Percentiles rank a stretch among this genome's conserved stretches.
Conservation (phyloP, 192 early-diverging fungal species). For the Thamnidium elegans region DNA sequence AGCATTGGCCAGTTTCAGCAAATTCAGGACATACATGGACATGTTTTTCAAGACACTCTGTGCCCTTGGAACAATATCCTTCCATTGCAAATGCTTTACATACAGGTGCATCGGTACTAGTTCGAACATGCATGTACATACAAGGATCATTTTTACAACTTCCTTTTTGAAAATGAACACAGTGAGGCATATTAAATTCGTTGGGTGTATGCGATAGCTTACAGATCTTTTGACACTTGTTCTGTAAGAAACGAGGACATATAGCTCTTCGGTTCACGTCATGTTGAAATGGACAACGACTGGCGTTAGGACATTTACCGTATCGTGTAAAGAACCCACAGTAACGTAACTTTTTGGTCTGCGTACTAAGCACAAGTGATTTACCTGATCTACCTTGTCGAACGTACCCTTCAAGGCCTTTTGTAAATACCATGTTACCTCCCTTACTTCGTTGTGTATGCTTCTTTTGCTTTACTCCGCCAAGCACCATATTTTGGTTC, state of each 20-base stretch:
- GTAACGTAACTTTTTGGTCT: constrained; percentile 7
- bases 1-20: constrained; percentile 58
- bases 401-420: constrained; percentile 29
- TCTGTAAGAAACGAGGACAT: constrained; percentile 46
- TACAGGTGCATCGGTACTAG: constrained; percentile 56
- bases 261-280: constrained; percentile 47
- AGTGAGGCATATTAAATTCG: constrained; percentile 53
- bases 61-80: constrained; percentile 60
- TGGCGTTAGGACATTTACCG: constrained; percentile 36
- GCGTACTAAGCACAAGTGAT: constrained; percentile 20
- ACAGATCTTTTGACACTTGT: constrained; percentile 48
- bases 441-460: background rate
- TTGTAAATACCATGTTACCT: constrained; percentile 19
- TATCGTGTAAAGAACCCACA: constrained; percentile 34
- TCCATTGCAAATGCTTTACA: constrained; percentile 63
- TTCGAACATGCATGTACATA: constrained; percentile 54
- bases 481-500: constrained; percentile 18
- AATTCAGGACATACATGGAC: constrained; percentile 71
- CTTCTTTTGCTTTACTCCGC: background rate
- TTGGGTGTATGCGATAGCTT: constrained; percentile 55
- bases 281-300: constrained; percentile 45
- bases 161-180: constrained; percentile 64
- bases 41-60: constrained; percentile 56
- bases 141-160: constrained; percentile 54
- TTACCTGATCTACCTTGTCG: constrained; percentile 25